Conservation (phyloP, 1,284 basidiomycete genomes). For the Ganoderma leucocontextum region DNA sequence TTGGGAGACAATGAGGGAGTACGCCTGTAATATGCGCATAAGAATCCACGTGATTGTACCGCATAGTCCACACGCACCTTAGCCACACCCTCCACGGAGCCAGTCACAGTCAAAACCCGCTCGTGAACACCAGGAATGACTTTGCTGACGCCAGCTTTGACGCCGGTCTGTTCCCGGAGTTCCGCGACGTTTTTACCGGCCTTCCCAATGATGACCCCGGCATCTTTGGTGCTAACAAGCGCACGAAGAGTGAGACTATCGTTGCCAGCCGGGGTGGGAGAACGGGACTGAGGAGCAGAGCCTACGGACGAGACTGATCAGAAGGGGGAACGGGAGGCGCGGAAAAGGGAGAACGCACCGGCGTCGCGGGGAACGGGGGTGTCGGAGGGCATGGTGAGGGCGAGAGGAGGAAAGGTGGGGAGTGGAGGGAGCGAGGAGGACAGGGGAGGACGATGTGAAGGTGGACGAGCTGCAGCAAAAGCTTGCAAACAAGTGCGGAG, state of each 20-base stretch:
- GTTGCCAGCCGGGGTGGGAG: conserved; percentile 68
- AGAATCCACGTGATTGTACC: conserved; percentile 22
- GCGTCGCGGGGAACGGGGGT: conserved; percentile 59
- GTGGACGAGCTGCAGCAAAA: conserved; percentile 35
- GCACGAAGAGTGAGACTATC: conserved; percentile 84
- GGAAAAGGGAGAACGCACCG: conserved; percentile 46
- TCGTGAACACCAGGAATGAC: conserved; percentile 98
- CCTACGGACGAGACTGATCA: conserved; percentile 30
- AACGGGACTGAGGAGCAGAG: conserved; percentile 67
- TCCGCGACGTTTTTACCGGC: conserved; percentile 97
- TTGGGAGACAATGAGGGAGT: conserved; percentile 93
- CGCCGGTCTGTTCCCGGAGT: conserved; percentile 92
- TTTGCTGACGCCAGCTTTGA: conserved; percentile 98
- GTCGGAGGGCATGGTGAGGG: conserved; percentile 67
- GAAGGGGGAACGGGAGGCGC: conserved; percentile 22
- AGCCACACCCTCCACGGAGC: conserved; percentile 90
- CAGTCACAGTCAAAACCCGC: conserved; percentile 94
- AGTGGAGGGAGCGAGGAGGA: conserved; percentile 37
- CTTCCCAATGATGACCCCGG: conserved; percentile 96
- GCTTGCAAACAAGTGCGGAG: conserved; percentile 30
- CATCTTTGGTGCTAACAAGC: conserved; percentile 95
- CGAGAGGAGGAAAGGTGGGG: conserved; percentile 41
- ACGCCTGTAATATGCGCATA: conserved; percentile 67
- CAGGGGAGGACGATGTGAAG: conserved; percentile 46
- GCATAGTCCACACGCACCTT: conserved; percentile 61